Evolutionary conservation across 768 basidiomycete species (phyloP).

Genomic region (Chiua virens): DNA sequence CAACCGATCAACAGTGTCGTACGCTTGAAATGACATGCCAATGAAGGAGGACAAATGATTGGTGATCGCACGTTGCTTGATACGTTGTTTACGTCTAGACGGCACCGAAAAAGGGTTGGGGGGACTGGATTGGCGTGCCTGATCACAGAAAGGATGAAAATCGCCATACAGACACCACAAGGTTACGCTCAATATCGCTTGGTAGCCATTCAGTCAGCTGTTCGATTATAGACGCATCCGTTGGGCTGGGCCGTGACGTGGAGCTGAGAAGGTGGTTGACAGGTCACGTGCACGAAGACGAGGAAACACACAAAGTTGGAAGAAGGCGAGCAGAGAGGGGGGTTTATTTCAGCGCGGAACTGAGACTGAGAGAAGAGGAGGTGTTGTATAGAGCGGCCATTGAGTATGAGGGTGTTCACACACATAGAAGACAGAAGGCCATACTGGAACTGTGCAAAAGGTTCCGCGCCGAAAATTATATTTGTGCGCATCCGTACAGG

Average conservation of each 20-base stretch:
- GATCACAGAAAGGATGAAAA: constrained; percentile 23
- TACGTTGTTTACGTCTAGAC: constrained; percentile 29
- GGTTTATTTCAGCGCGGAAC: too few relatives aligned
- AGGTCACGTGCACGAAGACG: too few relatives aligned
- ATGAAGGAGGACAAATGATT: constrained; percentile 17
- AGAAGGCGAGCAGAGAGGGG: too few relatives aligned
- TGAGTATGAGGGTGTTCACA: constrained; percentile 12
- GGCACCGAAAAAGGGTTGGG: constrained; percentile 34
- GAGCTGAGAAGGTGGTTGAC: not conserved
- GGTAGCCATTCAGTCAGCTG: not conserved
- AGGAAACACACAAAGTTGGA: too few relatives aligned
- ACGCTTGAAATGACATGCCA: constrained; percentile 21
- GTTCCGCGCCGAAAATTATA: constrained; percentile 33
- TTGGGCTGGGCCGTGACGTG: constrained; percentile 8
- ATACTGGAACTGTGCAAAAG: constrained; percentile 17
- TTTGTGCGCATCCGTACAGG: constrained; percentile 23
- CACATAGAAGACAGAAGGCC: constrained; percentile 8
- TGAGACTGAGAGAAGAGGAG: too few relatives aligned
- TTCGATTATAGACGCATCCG: too few relatives aligned
- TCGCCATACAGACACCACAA: constrained; percentile 9
- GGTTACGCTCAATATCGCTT: constrained; percentile 11
- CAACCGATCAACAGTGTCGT: constrained; percentile 30
- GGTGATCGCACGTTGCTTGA: constrained; percentile 29
- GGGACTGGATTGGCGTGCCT: constrained; percentile 27
- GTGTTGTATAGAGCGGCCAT: constrained; percentile 14